A percentile compares a stretch with the other conserved stretches of the same genome.
Conservation (phyloP, 805 yeast species). For the Candida nemodendra region DNA sequence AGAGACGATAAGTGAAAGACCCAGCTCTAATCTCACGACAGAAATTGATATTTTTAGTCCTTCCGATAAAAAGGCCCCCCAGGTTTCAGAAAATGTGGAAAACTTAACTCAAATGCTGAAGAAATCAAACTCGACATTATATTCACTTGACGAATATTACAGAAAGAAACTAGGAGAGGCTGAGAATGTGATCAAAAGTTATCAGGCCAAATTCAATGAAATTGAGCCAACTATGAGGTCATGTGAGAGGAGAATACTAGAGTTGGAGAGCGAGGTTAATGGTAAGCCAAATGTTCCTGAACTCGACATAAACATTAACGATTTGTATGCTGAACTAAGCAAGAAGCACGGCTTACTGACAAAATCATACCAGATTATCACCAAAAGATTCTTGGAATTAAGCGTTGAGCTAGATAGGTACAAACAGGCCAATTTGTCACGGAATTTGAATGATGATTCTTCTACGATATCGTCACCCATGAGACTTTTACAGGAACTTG, state of each 20-base stretch:
- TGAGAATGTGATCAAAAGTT: slow-evolving; percentile 5
- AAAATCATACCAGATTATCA: slow-evolving; percentile 13
- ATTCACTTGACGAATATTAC: slow-evolving; percentile 13
- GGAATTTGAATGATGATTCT: slow-evolving; percentile 1
- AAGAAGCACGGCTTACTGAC: slow-evolving; percentile 5
- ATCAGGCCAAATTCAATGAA: slow-evolving; percentile 8
- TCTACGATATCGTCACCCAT: background rate
- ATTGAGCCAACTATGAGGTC: background rate
- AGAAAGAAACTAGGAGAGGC: slow-evolving; percentile 6
- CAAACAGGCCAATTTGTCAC: slow-evolving; percentile 5
- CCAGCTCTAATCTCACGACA: background rate
- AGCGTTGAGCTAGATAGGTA: slow-evolving; percentile 9
- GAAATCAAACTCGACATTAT: slow-evolving; percentile 6
- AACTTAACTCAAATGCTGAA: background rate
- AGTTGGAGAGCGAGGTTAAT: no score
- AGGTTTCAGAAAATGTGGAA: background rate
- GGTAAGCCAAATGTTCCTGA: no score
- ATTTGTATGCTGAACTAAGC: background rate
- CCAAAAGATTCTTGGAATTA: slow-evolving; percentile 10
- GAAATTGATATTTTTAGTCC: background rate
- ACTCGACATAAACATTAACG: no score
- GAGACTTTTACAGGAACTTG: slow-evolving; percentile 6
- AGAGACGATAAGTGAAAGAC: background rate
- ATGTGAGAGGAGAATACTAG: background rate
- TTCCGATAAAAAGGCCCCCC: background rate